Evolutionary conservation across 306 rosid species (phyloP).

Genomic region (Quercus gilva): DNA sequence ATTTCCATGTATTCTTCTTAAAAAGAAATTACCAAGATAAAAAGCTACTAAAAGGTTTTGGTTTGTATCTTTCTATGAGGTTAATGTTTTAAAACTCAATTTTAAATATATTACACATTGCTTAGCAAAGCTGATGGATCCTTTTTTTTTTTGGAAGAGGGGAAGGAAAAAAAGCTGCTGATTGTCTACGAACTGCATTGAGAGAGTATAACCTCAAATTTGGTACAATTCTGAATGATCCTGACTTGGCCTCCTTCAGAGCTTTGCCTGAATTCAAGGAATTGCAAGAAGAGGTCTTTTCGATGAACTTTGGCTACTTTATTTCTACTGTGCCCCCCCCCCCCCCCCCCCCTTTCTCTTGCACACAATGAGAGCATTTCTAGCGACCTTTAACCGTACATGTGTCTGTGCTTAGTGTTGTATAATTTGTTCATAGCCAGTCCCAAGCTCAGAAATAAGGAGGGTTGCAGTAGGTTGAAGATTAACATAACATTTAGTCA

Average conservation of each 20-base stretch:
- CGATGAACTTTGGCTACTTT: constrained; percentile 12
- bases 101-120: neutral
- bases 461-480: too few relatives aligned
- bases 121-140: constrained; percentile 24
- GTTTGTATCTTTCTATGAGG: neutral
- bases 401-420: too few relatives aligned
- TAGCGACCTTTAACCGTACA: neutral
- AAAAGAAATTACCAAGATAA: neutral
- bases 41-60: neutral
- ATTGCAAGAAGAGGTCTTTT: constrained; percentile 86
- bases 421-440: too few relatives aligned
- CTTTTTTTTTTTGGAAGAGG: constrained; percentile 60
- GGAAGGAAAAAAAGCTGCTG: constrained; percentile 94
- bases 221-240: constrained; percentile 92
- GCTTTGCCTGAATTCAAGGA: constrained; percentile 92
- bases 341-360: neutral
- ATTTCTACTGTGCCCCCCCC: neutral
- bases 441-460: too few relatives aligned
- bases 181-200: constrained; percentile 80
- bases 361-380: neutral
- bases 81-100: neutral
- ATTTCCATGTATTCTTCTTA: constrained; percentile 10
- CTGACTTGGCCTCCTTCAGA: constrained; percentile 96
- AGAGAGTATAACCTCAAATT: constrained; percentile 89
- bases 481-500: too few relatives aligned